These are phyloP conservation scores for Pythium vanterpoolii DNA, from an alignment of 352 stramenopile species.

Conservation along the genomic window DNA sequence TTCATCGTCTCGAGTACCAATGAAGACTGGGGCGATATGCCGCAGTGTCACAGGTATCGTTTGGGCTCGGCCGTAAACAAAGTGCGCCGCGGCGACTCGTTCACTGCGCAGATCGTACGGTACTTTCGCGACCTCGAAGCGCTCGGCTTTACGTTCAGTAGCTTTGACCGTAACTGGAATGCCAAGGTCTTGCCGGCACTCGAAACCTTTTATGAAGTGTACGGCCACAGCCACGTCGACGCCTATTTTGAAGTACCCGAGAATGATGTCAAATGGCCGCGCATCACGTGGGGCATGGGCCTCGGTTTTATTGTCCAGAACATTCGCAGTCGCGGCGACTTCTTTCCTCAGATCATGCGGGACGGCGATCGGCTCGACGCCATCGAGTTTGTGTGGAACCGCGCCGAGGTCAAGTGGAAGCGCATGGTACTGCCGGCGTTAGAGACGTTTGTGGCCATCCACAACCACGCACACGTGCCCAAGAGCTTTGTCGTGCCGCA, in stretches of 20 bases:
- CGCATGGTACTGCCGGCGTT: slow-evolving; percentile 43
- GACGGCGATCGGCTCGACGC: slow-evolving; percentile 41
- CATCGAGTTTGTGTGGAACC: slow-evolving; percentile 60
- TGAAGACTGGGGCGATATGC: slow-evolving; percentile 1
- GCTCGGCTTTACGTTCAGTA: too few relatives aligned
- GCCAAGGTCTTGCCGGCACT: too few relatives aligned
- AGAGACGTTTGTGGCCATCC: slow-evolving; percentile 34
- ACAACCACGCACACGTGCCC: slow-evolving; percentile 34
- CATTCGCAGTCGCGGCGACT: slow-evolving; percentile 47
- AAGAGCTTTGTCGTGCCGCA: slow-evolving; percentile 57
- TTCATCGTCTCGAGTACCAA: slow-evolving; percentile 43
- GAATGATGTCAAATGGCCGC: too few relatives aligned
- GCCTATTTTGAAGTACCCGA: too few relatives aligned
- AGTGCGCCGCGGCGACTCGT: slow-evolving; percentile 32
- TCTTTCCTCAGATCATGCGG: slow-evolving; percentile 43
- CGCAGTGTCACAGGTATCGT: slow-evolving; percentile 27
- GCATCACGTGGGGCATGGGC: slow-evolving; percentile 29
- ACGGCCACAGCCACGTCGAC: too few relatives aligned
- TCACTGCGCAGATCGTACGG: slow-evolving; percentile 29
- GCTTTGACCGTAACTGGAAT: too few relatives aligned
- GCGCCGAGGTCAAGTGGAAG: slow-evolving; percentile 40
- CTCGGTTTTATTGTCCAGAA: slow-evolving; percentile 58
- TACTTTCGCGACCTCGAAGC: too few relatives aligned
- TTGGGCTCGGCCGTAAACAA: slow-evolving; percentile 50
- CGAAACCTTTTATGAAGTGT: too few relatives aligned